These are phyloP conservation scores for Fragilaria crotonensis DNA, from an alignment of 108 stramenopile species.

Conservation along the genomic window DNA sequence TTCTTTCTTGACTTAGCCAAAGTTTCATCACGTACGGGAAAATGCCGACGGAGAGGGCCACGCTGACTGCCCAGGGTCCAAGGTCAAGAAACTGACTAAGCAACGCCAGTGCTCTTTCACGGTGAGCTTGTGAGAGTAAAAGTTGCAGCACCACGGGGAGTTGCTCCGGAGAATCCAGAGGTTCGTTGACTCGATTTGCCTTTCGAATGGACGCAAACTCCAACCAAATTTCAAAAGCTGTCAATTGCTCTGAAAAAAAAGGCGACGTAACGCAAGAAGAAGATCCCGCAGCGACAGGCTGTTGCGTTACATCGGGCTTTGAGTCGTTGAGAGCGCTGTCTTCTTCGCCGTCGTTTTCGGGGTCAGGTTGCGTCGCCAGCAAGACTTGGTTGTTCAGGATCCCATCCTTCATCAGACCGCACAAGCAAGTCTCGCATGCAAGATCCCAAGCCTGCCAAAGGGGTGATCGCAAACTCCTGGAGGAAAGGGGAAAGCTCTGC, in stretches of 20 bases:
- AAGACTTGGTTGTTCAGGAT: constrained; percentile 21
- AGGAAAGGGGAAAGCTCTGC: constrained; percentile 83
- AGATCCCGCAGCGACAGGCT: background rate
- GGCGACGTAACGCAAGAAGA: constrained; percentile 45
- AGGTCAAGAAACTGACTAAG: constrained; percentile 87
- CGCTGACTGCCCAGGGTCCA: constrained; percentile 91
- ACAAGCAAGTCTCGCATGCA: constrained; percentile 92
- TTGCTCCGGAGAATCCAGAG: constrained; percentile 79
- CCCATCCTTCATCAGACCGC: constrained; percentile 70
- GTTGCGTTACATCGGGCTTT: background rate
- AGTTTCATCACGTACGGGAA: constrained; percentile 97
- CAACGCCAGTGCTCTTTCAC: constrained; percentile 84
- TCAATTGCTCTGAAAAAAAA: constrained; percentile 95
- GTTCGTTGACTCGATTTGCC: constrained; percentile 5
- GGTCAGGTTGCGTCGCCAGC: constrained; percentile 2
- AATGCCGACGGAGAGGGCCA: constrained; percentile 91
- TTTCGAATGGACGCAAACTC: constrained; percentile 69
- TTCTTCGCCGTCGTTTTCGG: constrained; percentile 13
- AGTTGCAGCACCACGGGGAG: constrained; percentile 97
- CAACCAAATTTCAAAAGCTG: constrained; percentile 98
- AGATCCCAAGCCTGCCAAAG: constrained; percentile 99
- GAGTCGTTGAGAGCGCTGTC: background rate
- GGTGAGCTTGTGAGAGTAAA: constrained; percentile 83
- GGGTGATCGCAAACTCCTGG: constrained; percentile 92
- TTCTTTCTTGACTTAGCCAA: constrained; percentile 87